Evolutionary conservation across 1,284 basidiomycete species (phyloP), one percentile per base, ranked within the genome.

Genomic region (Pisolithus thermaeus): DNA sequence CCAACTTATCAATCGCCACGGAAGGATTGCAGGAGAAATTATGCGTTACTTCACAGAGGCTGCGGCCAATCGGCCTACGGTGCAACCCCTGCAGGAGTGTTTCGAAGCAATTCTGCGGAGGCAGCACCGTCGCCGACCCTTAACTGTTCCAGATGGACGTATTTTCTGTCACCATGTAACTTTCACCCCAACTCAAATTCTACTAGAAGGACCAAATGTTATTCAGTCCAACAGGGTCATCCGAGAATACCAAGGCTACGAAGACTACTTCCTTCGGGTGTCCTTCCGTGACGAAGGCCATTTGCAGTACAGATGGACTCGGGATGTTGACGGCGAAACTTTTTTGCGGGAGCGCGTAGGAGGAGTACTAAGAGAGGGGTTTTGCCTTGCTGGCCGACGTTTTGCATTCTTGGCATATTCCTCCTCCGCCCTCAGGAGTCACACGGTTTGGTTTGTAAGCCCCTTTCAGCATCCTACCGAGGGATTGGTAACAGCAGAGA

Each of bases 361-460:
- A 1, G 70, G 67, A 2, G 73, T 79, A 18, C 64, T 90, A 47
- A 83, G 82, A 61, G 49, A 73, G 4, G 88, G 88, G 0, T 81
- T 91, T 56, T 66, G 74, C 22, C 71, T 91, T 16, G 87, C 77
- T 23, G 87, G 86, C 2, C 75, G 83, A 39, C 60, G 64, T n/a
- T 90, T 87, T 56, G 75, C 87, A 52, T 90, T 90, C 61, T 70
- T 90, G 37, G 87, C 83, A 0, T 90, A 88, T 61, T 88, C 87
- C 0, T 76, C 70, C 22, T 88, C 87, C 3, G 80, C 85, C 2
- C 67, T 91, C 32, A 78, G 81, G 37, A 77, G 83, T 53, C 87
- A 88, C 59, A 76, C 83, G 0, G 84, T 88, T n/a, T 90, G 88
- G 86, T 90, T 86, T 61, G 70, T 89, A 59, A 73, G 70, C 52